Evolutionary conservation across 78 protist species (phyloP), one percentile per base, ranked within the genome.

Genomic region (Dictyostelium brefeldianum): DNA sequence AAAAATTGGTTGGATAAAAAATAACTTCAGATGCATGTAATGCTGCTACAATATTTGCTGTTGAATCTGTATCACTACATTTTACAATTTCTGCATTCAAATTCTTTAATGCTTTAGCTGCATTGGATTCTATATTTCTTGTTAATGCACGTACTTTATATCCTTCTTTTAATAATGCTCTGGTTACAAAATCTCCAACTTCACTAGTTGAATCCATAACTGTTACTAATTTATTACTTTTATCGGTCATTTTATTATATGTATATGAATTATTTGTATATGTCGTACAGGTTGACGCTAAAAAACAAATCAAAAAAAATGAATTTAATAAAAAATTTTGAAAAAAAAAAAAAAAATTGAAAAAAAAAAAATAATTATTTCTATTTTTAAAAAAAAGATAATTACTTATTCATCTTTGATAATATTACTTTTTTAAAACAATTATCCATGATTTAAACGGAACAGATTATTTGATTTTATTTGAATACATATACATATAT

Each of bases 131-230:
- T 20, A 25, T 25, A 59, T 83, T 41, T 41, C 90, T 17, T 4
- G 90, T 69, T 17, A 83, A 43, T n/a, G 90, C 90, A 47, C 90
- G 78, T 14, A 83, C 73, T 41, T 48, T 69, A 53, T 22, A 83
- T 25, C 57, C 70, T 22, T 48, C 74, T 14, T 83, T 73, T 27
- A 41, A 41, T 11, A 83, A 56, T 31, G 80, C 31, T 83, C 47
- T 22, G 2, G 22, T 50, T 5, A 83, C 90, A 56, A 56, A 18
- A 43, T 77, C 79, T 3, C 90, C 90, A 65, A 65, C 50, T 15
- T 17, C 31, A 22, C 90, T 77, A 7, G 90, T 83, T 17, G 90
- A n/a, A 56, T 77, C 90, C 20, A 83, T 43, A 15, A 83, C 90
- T 56, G 80, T 27, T 67, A 83, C n/a, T 27, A 65, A 65, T 65